Evolutionary conservation across 192 early-diverging fungal species (phyloP), one percentile per base, ranked within the genome.

Genomic region (Coemansia sp.): DNA sequence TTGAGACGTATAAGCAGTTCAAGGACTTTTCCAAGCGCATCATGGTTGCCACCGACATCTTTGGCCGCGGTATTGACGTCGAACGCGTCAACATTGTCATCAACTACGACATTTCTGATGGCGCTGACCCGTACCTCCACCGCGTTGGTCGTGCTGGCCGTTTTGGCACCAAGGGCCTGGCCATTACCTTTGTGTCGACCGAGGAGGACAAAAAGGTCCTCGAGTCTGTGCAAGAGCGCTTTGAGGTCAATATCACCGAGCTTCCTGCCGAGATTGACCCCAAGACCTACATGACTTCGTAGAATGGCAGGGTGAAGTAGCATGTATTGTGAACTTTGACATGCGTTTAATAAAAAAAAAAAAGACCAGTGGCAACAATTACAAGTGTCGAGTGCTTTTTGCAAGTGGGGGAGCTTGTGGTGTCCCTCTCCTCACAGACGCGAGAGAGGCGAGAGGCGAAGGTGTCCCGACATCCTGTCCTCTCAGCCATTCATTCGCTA

Each of bases 11-110:
- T 87, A 88, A 92, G 82, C 83, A 85, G 52, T 98, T 98, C 88
- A 98, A 98, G 87, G 87, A 93, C 69, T 95, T 95, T 71, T 80
- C 85, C 56, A 89, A 88, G 75, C 90, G 96, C 63, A 94, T 98
- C 61, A 89, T 98, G 86, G 95, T 98, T 5, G 94, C 96, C 24
- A 50, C 46, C 8, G 46, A 50, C 24, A 50, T 50, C 58, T 94
- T 98, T 82, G 95, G 95, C 11, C 94, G 96, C 83, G 96, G 96
- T 82, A 94, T 98, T 54, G 96, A 98, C 74, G 91, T 98, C 24
- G 95, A 97, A 66, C 92, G 96, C 67, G 96, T 98, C 44, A 98
- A 98, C 80, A 93, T 98, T 74, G 96, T 98, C 55, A 88, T 98
- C 86, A 98, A 98, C 88, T 98, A 98, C 44, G 96, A 98, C 64